phyloP scores from a whole-genome alignment of 192 early-diverging fungal species.

The Chytriomyces hyalinus region DNA sequence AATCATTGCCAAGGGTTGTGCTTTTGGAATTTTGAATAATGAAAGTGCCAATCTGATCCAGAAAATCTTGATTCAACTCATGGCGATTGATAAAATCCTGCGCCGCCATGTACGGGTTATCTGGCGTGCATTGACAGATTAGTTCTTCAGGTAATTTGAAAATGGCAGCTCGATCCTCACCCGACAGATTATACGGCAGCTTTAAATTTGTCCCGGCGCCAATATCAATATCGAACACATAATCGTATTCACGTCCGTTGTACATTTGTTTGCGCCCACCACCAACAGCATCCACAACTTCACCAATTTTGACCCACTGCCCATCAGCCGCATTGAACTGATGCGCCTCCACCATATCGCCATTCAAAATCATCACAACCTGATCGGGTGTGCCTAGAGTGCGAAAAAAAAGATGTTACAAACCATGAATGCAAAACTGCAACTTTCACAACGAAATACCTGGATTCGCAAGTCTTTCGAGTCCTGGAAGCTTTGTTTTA shows the following conservation, averaged over 20 bases:
- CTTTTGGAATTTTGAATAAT: slow-evolving; percentile 83
- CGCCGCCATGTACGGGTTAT: slow-evolving; percentile 93
- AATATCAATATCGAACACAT: slow-evolving; percentile 97
- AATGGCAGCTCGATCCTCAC: slow-evolving; percentile 41
- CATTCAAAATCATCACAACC: slow-evolving; percentile 84
- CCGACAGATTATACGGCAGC: slow-evolving; percentile 87
- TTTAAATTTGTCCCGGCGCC: slow-evolving; percentile 81
- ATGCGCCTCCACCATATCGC: slow-evolving; percentile 79
- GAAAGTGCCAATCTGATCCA: slow-evolving; percentile 96
- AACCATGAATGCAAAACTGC: slow-evolving; percentile 50
- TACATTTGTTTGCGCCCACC: slow-evolving; percentile 76
- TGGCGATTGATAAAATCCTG: slow-evolving; percentile 86
- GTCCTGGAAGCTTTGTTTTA: slow-evolving; percentile 77
- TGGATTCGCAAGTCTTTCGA: slow-evolving; percentile 48
- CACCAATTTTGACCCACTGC: slow-evolving; percentile 87
- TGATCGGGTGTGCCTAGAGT: slow-evolving; percentile 75
- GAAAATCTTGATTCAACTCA: slow-evolving; percentile 78
- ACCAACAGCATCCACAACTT: slow-evolving; percentile 90
- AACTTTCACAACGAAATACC: background rate
- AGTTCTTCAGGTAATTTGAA: too few relatives aligned
- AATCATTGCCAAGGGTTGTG: slow-evolving; percentile 56
- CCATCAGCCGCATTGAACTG: slow-evolving; percentile 74
- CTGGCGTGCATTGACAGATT: slow-evolving; percentile 39
- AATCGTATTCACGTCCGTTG: slow-evolving; percentile 92
- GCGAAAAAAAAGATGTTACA: background rate